A percentile compares a stretch with the other conserved stretches of the same genome.
Evolutionary conservation across 257 asterid species (phyloP).

Genomic region (Hygrophila difformis): DNA sequence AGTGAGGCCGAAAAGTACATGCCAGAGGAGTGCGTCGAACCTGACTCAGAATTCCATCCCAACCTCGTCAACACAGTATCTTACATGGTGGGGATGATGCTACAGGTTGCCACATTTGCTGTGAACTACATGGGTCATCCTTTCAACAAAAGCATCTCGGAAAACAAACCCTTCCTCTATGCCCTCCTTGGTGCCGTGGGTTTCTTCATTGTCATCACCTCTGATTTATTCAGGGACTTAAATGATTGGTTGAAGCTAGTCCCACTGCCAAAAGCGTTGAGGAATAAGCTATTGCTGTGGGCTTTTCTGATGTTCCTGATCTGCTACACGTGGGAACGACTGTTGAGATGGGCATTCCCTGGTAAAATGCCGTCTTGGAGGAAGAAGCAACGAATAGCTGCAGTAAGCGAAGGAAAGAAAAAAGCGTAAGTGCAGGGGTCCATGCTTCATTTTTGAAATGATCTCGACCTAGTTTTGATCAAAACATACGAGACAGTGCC

Average conservation of each 20-base stretch:
- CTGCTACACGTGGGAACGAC: constrained; percentile 78
- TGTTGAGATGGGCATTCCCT: constrained; percentile 87
- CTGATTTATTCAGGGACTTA: constrained; percentile 74
- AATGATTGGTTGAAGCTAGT: constrained; percentile 81
- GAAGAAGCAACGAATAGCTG: constrained; percentile 59
- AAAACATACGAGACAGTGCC: too few relatives aligned
- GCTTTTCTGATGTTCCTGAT: constrained; percentile 50
- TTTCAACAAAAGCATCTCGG: constrained; percentile 86
- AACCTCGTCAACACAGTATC: constrained; percentile 94
- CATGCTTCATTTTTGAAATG: too few relatives aligned
- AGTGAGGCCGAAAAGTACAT: constrained; percentile 87
- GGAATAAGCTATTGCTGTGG: constrained; percentile 77
- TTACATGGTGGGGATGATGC: constrained; percentile 95
- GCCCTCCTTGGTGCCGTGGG: constrained; percentile 69
- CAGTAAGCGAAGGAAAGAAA: constrained; percentile 52
- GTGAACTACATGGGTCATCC: constrained; percentile 99
- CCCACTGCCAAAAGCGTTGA: constrained; percentile 67
- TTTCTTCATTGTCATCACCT: constrained; percentile 72
- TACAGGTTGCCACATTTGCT: constrained; percentile 96
- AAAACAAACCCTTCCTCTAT: constrained; percentile 60
- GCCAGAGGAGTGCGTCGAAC: constrained; percentile 96
- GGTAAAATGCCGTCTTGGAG: constrained; percentile 96
- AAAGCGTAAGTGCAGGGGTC: too few relatives aligned
- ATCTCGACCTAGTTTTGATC: too few relatives aligned
- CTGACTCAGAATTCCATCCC: constrained; percentile 86